These are phyloP conservation scores for Apium graveolens DNA, from an alignment of 129 eudicot species.

Conservation along the genomic window DNA sequence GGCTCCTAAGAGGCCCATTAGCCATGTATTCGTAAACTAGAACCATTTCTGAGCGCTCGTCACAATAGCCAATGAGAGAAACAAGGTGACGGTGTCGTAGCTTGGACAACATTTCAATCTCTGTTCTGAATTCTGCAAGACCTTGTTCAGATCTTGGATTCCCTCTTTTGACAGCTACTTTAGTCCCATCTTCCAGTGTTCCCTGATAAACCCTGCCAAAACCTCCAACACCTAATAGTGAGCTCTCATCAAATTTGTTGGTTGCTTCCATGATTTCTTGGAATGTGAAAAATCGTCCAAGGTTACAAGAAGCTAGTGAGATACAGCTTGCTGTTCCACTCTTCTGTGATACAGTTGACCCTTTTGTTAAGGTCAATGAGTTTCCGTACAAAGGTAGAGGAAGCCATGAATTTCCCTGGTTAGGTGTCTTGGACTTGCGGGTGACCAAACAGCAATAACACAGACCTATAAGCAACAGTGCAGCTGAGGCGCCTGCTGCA, in stretches of 20 bases:
- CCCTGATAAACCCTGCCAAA: constrained; percentile 97
- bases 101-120: constrained; percentile 94
- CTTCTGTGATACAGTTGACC: constrained; percentile 56
- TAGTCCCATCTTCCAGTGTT: constrained; percentile 82
- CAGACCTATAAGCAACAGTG: constrained; percentile 36
- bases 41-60: constrained; percentile 95
- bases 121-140: constrained; percentile 82
- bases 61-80: constrained; percentile 91
- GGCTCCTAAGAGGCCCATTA: constrained; percentile 95
- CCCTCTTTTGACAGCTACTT: constrained; percentile 85
- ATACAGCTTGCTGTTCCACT: constrained; percentile 85
- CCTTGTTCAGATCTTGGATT: constrained; percentile 97
- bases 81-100: constrained; percentile 95
- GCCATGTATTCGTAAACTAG: constrained; percentile 96
- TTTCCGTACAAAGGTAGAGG: constrained; percentile 80
- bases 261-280: constrained; percentile 95
- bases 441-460: constrained; percentile 49
- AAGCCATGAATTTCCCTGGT: constrained; percentile 66
- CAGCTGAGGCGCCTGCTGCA: constrained; percentile 46
- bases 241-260: constrained; percentile 71
- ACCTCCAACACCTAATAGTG: constrained; percentile 94
- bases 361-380: constrained; percentile 69
- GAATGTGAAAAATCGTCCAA: constrained; percentile 68
- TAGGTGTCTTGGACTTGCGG: constrained; percentile 45
- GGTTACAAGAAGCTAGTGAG: constrained; percentile 65